Evolutionary conservation across 768 basidiomycete genomes (phyloP).

Genomic region (Suillus ampliporus): DNA sequence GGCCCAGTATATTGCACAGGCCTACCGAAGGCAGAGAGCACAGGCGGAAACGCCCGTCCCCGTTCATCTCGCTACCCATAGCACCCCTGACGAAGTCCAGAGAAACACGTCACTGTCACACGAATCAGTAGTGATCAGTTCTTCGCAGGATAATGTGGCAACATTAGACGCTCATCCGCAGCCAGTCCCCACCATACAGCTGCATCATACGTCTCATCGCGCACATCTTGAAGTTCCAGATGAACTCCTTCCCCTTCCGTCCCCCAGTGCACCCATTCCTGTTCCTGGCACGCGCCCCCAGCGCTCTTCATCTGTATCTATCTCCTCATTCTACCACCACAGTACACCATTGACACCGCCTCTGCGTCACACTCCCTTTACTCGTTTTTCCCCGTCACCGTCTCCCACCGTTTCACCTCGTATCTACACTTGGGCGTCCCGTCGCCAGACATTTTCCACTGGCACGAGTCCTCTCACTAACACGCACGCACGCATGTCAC

Average conservation of each 20-base stretch:
- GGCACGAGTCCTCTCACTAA: constrained; percentile 59
- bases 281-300: constrained; percentile 30
- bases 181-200: neutral
- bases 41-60: constrained; percentile 21
- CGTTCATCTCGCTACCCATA: constrained; percentile 29
- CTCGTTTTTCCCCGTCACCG: constrained; percentile 51
- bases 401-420: constrained; percentile 61
- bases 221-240: constrained; percentile 13
- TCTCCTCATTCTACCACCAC: constrained; percentile 16
- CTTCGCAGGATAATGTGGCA: neutral
- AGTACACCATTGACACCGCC: constrained; percentile 39
- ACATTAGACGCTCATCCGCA: neutral
- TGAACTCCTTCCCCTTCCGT: constrained; percentile 22
- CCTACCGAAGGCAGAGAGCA: constrained; percentile 37
- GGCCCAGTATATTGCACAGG: constrained; percentile 44
- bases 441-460: constrained; percentile 40
- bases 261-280: constrained; percentile 35
- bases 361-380: constrained; percentile 26
- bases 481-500: constrained; percentile 61
- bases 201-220: constrained; percentile 5
- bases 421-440: constrained; percentile 58
- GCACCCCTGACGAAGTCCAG: constrained; percentile 16
- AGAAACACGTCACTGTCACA: constrained; percentile 6
- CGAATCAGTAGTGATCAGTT: neutral
- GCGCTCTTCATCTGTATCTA: constrained; percentile 17